phyloP scores from a whole-genome alignment of 306 rosid species.

The Calophaca sinica region DNA sequence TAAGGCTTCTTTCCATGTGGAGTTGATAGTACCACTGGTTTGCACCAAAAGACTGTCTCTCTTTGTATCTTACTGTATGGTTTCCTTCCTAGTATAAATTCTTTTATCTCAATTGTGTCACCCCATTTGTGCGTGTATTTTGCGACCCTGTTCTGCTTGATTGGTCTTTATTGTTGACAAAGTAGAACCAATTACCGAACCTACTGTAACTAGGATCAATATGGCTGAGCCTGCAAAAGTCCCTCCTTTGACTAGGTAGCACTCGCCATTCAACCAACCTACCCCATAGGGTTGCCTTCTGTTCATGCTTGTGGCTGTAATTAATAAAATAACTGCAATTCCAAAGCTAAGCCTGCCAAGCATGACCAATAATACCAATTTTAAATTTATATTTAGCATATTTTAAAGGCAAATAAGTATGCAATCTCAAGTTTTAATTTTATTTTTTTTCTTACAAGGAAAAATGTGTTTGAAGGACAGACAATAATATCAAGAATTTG shows the following conservation, averaged over 20 bases:
- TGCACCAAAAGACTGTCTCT: neutral
- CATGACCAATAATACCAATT: slow-evolving; percentile 34
- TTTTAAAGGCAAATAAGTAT: slow-evolving; percentile 28
- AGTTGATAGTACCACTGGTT: too few relatives aligned
- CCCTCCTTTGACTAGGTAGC: slow-evolving; percentile 74
- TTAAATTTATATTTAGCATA: neutral
- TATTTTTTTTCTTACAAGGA: neutral
- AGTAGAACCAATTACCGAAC: slow-evolving; percentile 58
- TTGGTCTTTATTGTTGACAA: slow-evolving; percentile 48
- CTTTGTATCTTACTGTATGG: slow-evolving; percentile 13
- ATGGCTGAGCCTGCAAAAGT: slow-evolving; percentile 63
- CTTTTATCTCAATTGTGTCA: slow-evolving; percentile 21
- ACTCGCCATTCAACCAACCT: slow-evolving; percentile 91
- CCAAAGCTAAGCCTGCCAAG: slow-evolving; percentile 81
- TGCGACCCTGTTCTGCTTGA: slow-evolving; percentile 50
- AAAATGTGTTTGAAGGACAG: neutral
- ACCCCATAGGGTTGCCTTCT: slow-evolving; percentile 66
- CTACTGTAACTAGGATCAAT: slow-evolving; percentile 56
- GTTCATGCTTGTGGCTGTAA: slow-evolving; percentile 79
- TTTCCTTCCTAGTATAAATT: slow-evolving; percentile 9
- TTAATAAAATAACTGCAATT: slow-evolving; percentile 57
- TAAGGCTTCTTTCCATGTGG: neutral
- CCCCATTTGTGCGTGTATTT: slow-evolving; percentile 55
- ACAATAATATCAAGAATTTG: neutral
- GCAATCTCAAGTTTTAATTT: neutral